Evolutionary conservation across 2,329 filamentous ascomycete genomes (phyloP).

Genomic region (Exophiala oligosperma): DNA sequence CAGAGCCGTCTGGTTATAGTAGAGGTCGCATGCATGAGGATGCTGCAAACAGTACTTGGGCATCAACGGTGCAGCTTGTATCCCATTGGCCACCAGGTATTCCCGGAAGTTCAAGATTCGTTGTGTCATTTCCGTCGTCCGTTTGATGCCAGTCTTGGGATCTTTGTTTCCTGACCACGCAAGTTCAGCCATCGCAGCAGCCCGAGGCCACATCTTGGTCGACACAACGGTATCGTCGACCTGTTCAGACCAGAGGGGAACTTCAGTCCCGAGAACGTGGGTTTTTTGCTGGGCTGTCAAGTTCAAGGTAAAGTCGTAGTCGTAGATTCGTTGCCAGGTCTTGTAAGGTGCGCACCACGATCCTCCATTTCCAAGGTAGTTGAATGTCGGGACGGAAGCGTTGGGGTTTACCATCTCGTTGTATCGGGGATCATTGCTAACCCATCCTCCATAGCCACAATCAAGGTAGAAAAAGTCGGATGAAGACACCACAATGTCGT

Average conservation of each 20-base stretch:
- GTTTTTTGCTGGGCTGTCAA: slow-evolving; percentile 48
- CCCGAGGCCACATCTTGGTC: slow-evolving; percentile 57
- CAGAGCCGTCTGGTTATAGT: slow-evolving; percentile 50
- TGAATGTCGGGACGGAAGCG: slow-evolving; percentile 47
- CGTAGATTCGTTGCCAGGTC: slow-evolving; percentile 61
- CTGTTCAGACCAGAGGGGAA: slow-evolving; percentile 57
- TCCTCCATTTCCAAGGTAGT: slow-evolving; percentile 55
- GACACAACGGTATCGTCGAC: slow-evolving; percentile 55
- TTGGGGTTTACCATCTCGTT: slow-evolving; percentile 55
- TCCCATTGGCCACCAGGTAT: slow-evolving; percentile 57
- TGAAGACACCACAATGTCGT: slow-evolving; percentile 58
- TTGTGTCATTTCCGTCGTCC: slow-evolving; percentile 55
- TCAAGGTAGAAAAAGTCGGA: slow-evolving; percentile 59
- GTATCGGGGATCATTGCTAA: slow-evolving; percentile 58
- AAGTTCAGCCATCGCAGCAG: slow-evolving; percentile 57
- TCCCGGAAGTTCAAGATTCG: slow-evolving; percentile 61
- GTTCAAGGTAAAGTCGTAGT: slow-evolving; percentile 56
- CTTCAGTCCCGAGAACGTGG: slow-evolving; percentile 54
- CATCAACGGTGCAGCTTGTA: slow-evolving; percentile 52
- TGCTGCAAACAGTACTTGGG: slow-evolving; percentile 61
- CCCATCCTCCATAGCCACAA: slow-evolving; percentile 56
- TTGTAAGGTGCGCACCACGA: slow-evolving; percentile 63
- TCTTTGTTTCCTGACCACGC: slow-evolving; percentile 58
- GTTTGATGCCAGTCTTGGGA: slow-evolving; percentile 47
- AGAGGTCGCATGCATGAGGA: slow-evolving; percentile 59